Percentiles rank a stretch among this genome's conserved stretches.
Evolutionary conservation across 129 eudicot genomes (phyloP).

Genomic region (Flaveria ramosissima): DNA sequence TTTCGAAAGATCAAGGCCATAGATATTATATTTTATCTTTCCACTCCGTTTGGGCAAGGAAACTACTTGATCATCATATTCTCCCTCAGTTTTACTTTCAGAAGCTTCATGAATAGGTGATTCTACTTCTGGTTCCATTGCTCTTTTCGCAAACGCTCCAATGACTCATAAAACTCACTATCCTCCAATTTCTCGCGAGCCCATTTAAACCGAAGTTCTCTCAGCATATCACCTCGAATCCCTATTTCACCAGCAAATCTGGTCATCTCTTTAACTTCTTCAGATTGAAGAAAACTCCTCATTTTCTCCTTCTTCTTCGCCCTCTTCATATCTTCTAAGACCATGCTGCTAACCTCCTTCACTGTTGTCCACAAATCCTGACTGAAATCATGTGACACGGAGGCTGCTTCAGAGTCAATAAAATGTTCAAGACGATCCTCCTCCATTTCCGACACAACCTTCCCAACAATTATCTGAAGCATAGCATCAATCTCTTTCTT

Average conservation of each 20-base stretch:
- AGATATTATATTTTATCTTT: conserved; percentile 75
- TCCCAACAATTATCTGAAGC: conserved; percentile 69
- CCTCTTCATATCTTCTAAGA: conserved; percentile 73
- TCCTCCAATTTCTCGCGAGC: conserved; percentile 91
- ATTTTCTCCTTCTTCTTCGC: conserved; percentile 83
- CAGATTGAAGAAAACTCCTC: conserved; percentile 72
- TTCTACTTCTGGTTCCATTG: conserved; percentile 22
- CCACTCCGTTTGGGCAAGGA: conserved; percentile 86
- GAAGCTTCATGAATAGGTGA: conserved; percentile 29
- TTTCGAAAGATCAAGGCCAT: conserved; percentile 89
- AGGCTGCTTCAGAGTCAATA: conserved; percentile 30
- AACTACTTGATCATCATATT: conserved; percentile 25
- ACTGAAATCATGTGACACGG: conserved; percentile 55
- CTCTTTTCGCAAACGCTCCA: conserved; percentile 44
- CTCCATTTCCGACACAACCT: conserved; percentile 61
- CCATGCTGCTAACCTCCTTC: conserved; percentile 69
- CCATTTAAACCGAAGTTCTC: conserved; percentile 94
- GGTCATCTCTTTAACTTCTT: conserved; percentile 77
- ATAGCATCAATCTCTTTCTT: conserved; percentile 64
- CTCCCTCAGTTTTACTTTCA: conserved; percentile 25
- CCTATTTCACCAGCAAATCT: conserved; percentile 93
- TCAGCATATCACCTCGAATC: conserved; percentile 83
- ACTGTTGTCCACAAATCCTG: conserved; percentile 85
- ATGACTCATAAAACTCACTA: conserved; percentile 58
- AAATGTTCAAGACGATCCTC: conserved; percentile 53